phyloP scores from a whole-genome alignment of 139 green algal species.

The Spirogloea muscicola region DNA sequence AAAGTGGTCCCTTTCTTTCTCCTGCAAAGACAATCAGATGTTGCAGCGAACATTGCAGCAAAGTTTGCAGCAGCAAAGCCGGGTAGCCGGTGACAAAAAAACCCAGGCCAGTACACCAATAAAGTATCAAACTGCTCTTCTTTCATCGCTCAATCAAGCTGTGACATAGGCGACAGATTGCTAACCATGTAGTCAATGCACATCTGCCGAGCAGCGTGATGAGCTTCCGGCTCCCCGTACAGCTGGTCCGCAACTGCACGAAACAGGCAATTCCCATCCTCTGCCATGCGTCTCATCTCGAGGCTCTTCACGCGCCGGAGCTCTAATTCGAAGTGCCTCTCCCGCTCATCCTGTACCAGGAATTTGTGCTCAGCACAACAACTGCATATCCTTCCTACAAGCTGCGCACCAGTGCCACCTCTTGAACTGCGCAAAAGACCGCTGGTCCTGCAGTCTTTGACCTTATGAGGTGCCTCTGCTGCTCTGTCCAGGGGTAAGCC shows the following conservation, averaged over 20 bases:
- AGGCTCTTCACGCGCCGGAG: slow-evolving; percentile 14
- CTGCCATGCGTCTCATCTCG: slow-evolving; percentile 11
- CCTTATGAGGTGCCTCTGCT: not conserved
- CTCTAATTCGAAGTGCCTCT: slow-evolving; percentile 24
- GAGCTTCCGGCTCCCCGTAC: slow-evolving; percentile 30
- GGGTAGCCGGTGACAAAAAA: too few relatives aligned
- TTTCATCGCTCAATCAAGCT: too few relatives aligned
- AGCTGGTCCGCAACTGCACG: slow-evolving; percentile 36
- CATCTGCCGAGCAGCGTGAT: slow-evolving; percentile 10
- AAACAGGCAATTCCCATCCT: slow-evolving; percentile 40
- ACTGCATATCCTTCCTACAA: not conserved
- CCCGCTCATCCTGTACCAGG: slow-evolving; percentile 20
- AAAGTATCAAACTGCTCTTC: too few relatives aligned
- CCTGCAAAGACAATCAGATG: not conserved
- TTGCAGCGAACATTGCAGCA: not conserved
- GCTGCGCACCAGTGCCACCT: not conserved
- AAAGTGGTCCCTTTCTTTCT: slow-evolving; percentile 42
- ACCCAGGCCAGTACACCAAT: too few relatives aligned
- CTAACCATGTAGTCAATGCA: not conserved
- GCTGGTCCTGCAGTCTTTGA: not conserved
- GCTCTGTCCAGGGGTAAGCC: not conserved
- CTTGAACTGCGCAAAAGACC: too few relatives aligned
- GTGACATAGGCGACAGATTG: too few relatives aligned
- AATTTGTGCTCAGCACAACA: not conserved
- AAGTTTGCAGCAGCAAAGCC: not conserved